A percentile compares a stretch with the other conserved stretches of the same genome.
phyloP scores from a whole-genome alignment of 495 filamentous ascomycete genomes.

The Aspergillus mulundensis region DNA sequence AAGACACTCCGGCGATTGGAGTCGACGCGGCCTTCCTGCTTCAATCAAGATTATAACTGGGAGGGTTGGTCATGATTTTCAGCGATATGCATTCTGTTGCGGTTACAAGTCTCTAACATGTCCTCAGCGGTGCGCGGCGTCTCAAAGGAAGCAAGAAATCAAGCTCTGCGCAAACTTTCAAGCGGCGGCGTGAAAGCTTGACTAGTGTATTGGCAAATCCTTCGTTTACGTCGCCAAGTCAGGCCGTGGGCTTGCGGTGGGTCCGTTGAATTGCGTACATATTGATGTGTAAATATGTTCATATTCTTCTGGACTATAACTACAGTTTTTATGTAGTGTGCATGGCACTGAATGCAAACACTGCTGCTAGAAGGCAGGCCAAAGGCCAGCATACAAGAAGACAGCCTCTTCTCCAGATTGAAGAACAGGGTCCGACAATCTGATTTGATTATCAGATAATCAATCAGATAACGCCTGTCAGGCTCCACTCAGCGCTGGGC shows the following conservation, averaged over 20 bases:
- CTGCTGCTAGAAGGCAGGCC: no score
- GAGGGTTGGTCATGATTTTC: background rate
- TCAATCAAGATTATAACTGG: background rate
- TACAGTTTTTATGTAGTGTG: background rate
- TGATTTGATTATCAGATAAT: conserved; percentile 11
- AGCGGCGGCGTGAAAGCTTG: background rate
- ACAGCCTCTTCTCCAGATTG: background rate
- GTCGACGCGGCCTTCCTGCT: background rate
- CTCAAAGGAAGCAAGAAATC: background rate
- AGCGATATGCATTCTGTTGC: background rate
- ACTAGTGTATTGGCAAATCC: background rate
- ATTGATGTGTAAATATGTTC: background rate
- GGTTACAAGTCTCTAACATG: background rate
- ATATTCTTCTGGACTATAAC: background rate
- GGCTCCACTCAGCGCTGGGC: background rate
- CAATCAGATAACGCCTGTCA: conserved; percentile 5
- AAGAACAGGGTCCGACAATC: background rate
- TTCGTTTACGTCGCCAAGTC: background rate
- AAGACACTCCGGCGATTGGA: background rate
- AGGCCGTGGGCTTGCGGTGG: background rate
- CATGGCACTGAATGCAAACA: background rate
- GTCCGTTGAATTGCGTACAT: background rate
- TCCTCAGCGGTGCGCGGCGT: background rate
- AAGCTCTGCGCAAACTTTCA: background rate
- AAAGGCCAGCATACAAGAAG: no score